A percentile compares a stretch with the other conserved stretches of the same genome.
Evolutionary conservation across 2,329 filamentous ascomycete genomes (phyloP).

Genomic region (Diaporthe humulicola): DNA sequence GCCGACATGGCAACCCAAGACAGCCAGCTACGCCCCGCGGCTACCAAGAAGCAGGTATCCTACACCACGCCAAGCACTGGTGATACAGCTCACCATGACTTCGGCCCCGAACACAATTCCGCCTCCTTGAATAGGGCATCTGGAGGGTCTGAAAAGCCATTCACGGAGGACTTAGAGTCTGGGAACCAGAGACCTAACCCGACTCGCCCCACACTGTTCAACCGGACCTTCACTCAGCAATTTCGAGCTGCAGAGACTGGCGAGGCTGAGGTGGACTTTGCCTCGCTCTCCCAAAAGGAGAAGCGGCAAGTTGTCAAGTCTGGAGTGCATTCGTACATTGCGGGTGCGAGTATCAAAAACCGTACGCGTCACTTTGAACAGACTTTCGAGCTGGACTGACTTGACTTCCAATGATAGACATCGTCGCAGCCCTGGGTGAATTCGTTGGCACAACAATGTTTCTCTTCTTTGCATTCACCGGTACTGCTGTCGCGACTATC

Average conservation of each 20-base stretch:
- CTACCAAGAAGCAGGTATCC: slow-evolving; percentile 16
- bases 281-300: slow-evolving; percentile 15
- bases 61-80: neutral
- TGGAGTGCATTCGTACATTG: slow-evolving; percentile 7
- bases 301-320: slow-evolving; percentile 18
- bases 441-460: slow-evolving; percentile 60
- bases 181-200: neutral
- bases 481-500: slow-evolving; percentile 46
- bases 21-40: neutral
- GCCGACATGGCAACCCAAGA: slow-evolving; percentile 5
- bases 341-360: slow-evolving; percentile 1
- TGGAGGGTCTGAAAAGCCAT: slow-evolving; percentile 1
- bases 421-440: slow-evolving; percentile 47
- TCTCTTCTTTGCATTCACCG: slow-evolving; percentile 57
- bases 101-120: neutral
- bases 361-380: neutral
- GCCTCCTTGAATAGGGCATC: neutral
- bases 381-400: neutral
- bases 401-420: neutral
- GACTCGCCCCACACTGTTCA: neutral
- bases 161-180: slow-evolving; percentile 7
- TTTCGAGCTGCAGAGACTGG: slow-evolving; percentile 3
- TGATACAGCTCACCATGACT: slow-evolving; percentile 6
- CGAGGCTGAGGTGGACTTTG: slow-evolving; percentile 3
- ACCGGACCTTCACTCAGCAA: slow-evolving; percentile 19